Base-by-base conservation (phyloP, 1,284 basidiomycete genomes). In the Apiotrichum sp. region DNA sequence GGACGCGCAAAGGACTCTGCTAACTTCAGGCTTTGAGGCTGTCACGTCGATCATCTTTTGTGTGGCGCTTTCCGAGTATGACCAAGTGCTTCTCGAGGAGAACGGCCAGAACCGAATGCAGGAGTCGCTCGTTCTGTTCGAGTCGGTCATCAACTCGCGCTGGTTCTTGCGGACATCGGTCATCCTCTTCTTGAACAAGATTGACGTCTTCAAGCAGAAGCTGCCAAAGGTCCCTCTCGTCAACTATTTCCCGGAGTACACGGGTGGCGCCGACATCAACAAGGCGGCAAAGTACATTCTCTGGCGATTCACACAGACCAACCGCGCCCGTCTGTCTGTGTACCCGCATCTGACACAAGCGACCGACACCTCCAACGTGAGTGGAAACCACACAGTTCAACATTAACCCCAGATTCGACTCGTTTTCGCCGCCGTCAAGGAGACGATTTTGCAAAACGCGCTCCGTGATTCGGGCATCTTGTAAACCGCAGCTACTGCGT, bases 231-330 rank as follows among this genome's bases (percentile, higher is more conserved):
- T 79, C 6, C 93, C 93, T 3, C 78, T 98, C 14, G 88, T 93
- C 54, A 81, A 83, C 58, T 95, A 91, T 74, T 98, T 97, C 75
- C 86, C 91, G 1, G 95, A 98, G 69, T 98, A 97, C 76, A 90
- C 90, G 0, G 22, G 44, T 39, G 93, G 93, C 1, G 76, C 86
- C 7, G 93, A 97, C 69, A 89, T 97, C 74, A 96, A 96, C 80
- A 98, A 98, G 77, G 95, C 92, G 2, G 92, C 93, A 3, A 98
- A 97, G 72, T 98, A 95, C 70, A 96, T 98, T 59, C 78, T 98
- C 29, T 98, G 93, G 95, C 80, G 90, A 63, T 98, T 97, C 66
- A 96, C 93, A 79, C 91, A 96, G 75, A 88, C 89, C 45, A 98
- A 98, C 71, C 80, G 92, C 33, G 90, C 90, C 36, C 78, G 87